Evolutionary conservation across 1,284 basidiomycete species (phyloP), one percentile per base, ranked within the genome.

Genomic region (Laetiporus sulphureus): DNA sequence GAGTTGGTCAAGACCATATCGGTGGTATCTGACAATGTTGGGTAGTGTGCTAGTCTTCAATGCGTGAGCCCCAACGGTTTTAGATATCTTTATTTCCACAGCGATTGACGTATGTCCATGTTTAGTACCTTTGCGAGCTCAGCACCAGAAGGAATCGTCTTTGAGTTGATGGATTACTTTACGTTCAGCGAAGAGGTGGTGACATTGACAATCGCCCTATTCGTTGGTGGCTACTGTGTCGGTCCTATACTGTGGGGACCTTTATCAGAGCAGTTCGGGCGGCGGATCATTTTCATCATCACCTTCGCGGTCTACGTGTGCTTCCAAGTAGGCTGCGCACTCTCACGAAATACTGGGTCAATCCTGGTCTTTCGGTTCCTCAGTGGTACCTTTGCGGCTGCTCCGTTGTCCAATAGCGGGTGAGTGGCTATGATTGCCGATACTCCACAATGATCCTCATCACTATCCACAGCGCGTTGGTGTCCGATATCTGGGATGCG

Each of bases 291-390:
- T n/a, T n/a, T n/a, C n/a, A n/a, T n/a, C n/a, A n/a, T n/a, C n/a
- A n/a, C n/a, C n/a, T n/a, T n/a, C n/a, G n/a, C n/a, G n/a, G n/a
- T n/a, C n/a, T n/a, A n/a, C n/a, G n/a, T n/a, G n/a, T n/a, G n/a
- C n/a, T 84, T 85, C 55, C 79, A 83, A 65, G 58, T 84, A 32
- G 83, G 75, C 4, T 75, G 73, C 35, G 82, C 81, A 0, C 64
- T 84, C 2, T 59, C 77, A 0, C 60, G 63, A 15, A 85, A 83
- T 54, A 75, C 72, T 0, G 77, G 64, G 0, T 61, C 72, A 2
- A 63, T 87, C 32, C 65, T 87, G 36, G 57, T 77, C 35, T 81
- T 85, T 61, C 73, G 84, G 16, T 78, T 87, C 60, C 57, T 87
- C 4, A 66, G 74, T 0, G 83, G 83, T 0, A 69, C 62, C 2